Evolutionary conservation across 2,329 filamentous ascomycete species (phyloP), one percentile per base, ranked within the genome.

Genomic region (Fusarium falciforme): DNA sequence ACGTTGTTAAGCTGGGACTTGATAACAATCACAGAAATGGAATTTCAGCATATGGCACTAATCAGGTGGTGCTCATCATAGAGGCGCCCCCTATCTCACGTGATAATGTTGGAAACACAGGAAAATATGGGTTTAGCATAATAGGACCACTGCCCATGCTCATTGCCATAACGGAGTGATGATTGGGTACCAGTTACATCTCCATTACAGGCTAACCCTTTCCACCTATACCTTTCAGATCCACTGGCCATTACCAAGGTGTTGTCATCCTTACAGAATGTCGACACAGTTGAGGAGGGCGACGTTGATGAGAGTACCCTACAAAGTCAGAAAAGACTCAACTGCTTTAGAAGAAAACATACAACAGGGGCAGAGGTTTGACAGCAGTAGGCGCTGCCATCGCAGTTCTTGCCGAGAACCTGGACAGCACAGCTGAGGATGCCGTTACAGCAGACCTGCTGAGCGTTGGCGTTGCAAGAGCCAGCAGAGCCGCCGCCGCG

Each of bases 381-480:
- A 27, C 71, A 74, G 40, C 71, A 74, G 60, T 64, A 74, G 6
- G 68, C 1, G 4, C 1, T 11, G 11, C 44, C 59, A 1, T 20
- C 6, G 22, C 71, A 74, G 54, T 35, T 60, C 9, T n/a, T 29
- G 3, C 67, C 64, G 6, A 74, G 64, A 7, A 69, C 14, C 54
- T 74, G 71, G 2, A 74, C 12, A 1, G 7, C 1, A 3, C 71
- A 74, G 68, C 2, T 7, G 36, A 68, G 61, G 27, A 68, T 0
- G 0, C 71, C 71, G 16, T 7, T 54, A 42, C 71, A 74, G 71
- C 71, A 74, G 16, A 74, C 58, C 11, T 74, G 17, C 11, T 64
- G 4, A 55, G 38, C 47, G 36, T 74, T 60, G 38, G 61, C 20
- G 52, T 72, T 49, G 47, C 71, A 74, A 14, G 17, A 20, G 7